Evolutionary conservation across 768 basidiomycete species (phyloP), one percentile per base, ranked within the genome.

Genomic region (Gymnopilus dilepis): DNA sequence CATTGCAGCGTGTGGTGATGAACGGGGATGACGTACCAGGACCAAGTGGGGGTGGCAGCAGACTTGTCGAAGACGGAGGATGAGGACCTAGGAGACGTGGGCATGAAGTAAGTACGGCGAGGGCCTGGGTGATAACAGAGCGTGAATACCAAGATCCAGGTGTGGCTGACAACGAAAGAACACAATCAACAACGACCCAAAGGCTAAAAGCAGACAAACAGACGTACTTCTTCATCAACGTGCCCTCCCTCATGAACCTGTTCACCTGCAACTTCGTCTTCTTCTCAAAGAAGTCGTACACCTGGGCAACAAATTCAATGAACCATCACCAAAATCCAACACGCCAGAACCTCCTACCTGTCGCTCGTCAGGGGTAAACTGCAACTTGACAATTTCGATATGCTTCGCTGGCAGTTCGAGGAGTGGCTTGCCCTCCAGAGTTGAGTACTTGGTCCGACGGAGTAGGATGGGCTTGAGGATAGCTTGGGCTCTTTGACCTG

Each of bases 41-140:
- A 91, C 86, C 4, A 93, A 82, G 67, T 87, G 77, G 0, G 91
- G 91, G 69, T 91, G 90, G 64, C 85, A 84, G 68, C 88, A 90
- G 0, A 92, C 74, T 67, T 92, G 91, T 4, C 91, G 81, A 40
- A 94, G 76, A 6, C 91, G 87, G 33, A 93, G 79, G 19, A 94
- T 88, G 83, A 93, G 81, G 22, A 91, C 86, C 79, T 88, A 66
- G 15, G 24, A 2, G 28, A 34, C 21, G 12, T 11, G 11, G 9
- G 26, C 19, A 19, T 17, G 21, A 54, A 2, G 24, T 15, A n/a
- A n/a, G n/a, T n/a, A n/a, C 15, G 19, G 6, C 15, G 33, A 40
- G 24, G 4, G 31, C 34, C n/a, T n/a, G 52, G 24, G 12, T 5
- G 22, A 38, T 15, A 21, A 26, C 17, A 22, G 34, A 11, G 6